Evolutionary conservation across 2,329 filamentous ascomycete genomes (phyloP).

Genomic region (Fusarium sp.): DNA sequence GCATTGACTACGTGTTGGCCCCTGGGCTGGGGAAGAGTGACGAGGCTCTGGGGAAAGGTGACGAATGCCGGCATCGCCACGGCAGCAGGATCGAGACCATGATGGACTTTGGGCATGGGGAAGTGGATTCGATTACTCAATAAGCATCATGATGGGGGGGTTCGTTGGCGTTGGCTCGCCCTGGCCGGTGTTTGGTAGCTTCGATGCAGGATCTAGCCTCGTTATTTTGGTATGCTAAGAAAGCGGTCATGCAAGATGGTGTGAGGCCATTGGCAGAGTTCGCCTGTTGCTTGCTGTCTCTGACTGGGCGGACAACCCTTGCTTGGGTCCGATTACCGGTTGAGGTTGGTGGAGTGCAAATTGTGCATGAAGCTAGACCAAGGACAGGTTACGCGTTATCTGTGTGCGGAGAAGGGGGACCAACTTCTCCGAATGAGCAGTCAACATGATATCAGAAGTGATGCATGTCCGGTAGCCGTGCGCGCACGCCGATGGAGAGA

Average conservation of each 20-base stretch:
- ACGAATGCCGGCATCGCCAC: conserved; percentile 33
- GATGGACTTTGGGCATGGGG: conserved; percentile 21
- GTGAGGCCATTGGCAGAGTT: conserved; percentile 26
- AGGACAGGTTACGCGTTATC: conserved; percentile 28
- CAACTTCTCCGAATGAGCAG: not conserved
- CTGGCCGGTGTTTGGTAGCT: not conserved
- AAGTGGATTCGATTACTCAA: conserved; percentile 20
- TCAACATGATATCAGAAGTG: conserved; percentile 26
- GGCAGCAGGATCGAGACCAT: conserved; percentile 25
- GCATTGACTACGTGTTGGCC: conserved; percentile 30
- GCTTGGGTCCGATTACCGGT: conserved; percentile 27
- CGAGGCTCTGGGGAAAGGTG: conserved; percentile 26
- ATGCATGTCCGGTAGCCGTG: conserved; percentile 12
- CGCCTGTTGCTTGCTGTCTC: not conserved
- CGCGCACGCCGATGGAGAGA: conserved; percentile 8
- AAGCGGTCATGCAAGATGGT: conserved; percentile 8
- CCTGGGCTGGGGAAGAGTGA: conserved; percentile 26
- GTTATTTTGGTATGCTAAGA: not conserved
- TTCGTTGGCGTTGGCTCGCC: not conserved
- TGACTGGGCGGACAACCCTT: conserved; percentile 9
- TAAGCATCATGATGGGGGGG: conserved; percentile 22
- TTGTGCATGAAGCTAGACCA: conserved; percentile 35
- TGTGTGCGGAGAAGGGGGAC: conserved; percentile 30
- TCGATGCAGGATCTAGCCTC: not conserved
- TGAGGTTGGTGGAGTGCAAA: conserved; percentile 35